A percentile compares a stretch with the other conserved stretches of the same genome.
These are phyloP conservation scores for Psophocarpus tetragonolobus DNA, from an alignment of 306 rosid species.

Conservation along the genomic window DNA sequence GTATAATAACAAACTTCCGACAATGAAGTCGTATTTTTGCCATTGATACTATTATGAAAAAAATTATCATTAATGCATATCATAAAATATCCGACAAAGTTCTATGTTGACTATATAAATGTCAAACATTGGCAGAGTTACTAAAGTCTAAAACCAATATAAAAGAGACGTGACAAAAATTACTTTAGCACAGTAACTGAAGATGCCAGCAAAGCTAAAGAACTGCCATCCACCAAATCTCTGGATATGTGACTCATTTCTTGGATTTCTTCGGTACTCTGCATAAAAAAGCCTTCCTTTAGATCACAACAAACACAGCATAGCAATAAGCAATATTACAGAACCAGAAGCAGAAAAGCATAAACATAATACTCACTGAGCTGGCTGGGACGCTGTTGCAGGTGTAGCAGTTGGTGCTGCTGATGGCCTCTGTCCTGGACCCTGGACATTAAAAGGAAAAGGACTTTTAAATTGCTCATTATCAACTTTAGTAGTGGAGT, in stretches of 20 bases:
- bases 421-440: conserved; percentile 68
- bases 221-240: neutral
- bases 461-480: neutral
- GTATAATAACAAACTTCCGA: neutral
- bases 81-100: neutral
- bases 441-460: conserved; percentile 43
- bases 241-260: conserved; percentile 39
- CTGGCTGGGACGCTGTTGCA: conserved; percentile 48
- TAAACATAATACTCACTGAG: conserved; percentile 56
- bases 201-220: neutral
- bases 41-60: neutral
- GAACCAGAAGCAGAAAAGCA: neutral
- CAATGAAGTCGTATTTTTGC: neutral
- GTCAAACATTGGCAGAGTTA: neutral
- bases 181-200: neutral
- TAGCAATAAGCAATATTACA: neutral
- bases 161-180: neutral
- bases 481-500: neutral
- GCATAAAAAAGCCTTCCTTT: conserved; percentile 25
- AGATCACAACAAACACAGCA: neutral
- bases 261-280: conserved; percentile 72
- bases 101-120: neutral
- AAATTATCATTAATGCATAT: neutral
- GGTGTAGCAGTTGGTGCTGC: conserved; percentile 44
- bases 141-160: neutral